These are phyloP conservation scores for Sphagnurus paluster DNA, from an alignment of 1,284 basidiomycete species.

Conservation along the genomic window DNA sequence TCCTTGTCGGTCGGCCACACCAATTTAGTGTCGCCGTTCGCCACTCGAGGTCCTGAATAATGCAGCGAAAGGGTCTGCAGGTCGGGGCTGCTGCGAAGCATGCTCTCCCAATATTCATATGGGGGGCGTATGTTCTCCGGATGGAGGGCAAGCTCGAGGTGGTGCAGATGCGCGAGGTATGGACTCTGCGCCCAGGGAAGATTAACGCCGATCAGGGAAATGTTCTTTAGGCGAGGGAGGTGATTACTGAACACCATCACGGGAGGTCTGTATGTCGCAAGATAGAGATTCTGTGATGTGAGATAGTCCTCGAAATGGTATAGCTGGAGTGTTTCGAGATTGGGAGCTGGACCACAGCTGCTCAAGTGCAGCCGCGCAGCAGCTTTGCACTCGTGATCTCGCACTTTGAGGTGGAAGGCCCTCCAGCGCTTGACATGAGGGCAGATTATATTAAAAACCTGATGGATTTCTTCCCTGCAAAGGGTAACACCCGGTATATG, in stretches of 20 bases:
- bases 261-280: constrained; percentile 55
- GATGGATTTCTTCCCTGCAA: constrained; percentile 41
- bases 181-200: constrained; percentile 55
- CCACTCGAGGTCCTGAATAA: constrained; percentile 53
- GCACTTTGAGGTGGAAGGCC: constrained; percentile 56
- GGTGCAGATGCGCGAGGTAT: constrained; percentile 48
- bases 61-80: constrained; percentile 50
- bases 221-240: constrained; percentile 48
- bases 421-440: constrained; percentile 54
- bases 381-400: constrained; percentile 54
- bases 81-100: constrained; percentile 47
- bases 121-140: constrained; percentile 55
- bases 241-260: constrained; percentile 53
- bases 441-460: constrained; percentile 48
- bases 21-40: constrained; percentile 30
- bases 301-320: constrained; percentile 63
- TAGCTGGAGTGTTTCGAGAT: constrained; percentile 56
- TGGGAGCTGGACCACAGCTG: constrained; percentile 48
- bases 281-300: constrained; percentile 47
- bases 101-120: constrained; percentile 50
- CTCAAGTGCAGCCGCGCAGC: constrained; percentile 49
- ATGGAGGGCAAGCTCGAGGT: constrained; percentile 61
- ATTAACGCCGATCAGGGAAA: constrained; percentile 64
- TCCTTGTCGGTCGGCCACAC: constrained; percentile 34
- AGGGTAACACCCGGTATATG: constrained; percentile 47